Percentiles rank a stretch among this genome's conserved stretches.
These are phyloP conservation scores for Nitzschia sp. DNA, from an alignment of 108 stramenopile genomes.

Conservation along the genomic window DNA sequence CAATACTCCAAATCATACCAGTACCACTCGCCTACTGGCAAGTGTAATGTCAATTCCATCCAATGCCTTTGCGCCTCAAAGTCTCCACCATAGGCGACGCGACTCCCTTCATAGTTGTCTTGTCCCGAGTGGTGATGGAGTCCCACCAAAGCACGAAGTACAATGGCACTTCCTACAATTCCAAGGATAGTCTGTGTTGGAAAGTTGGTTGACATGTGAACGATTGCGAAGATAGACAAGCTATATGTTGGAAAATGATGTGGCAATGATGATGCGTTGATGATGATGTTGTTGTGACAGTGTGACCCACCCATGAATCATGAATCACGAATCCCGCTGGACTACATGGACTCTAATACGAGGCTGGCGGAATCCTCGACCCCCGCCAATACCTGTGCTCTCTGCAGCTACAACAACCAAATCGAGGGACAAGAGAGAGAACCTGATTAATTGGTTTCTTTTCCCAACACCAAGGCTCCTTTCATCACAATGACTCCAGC, in stretches of 20 bases:
- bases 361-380: too few species aligned
- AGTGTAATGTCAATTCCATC: slow-evolving; percentile 90
- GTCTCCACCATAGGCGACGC: slow-evolving; percentile 83
- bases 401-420: not conserved
- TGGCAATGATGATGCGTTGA: not conserved
- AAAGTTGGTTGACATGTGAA: too few species aligned
- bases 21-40: slow-evolving; percentile 90
- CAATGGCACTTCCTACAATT: slow-evolving; percentile 10
- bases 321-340: not conserved
- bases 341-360: not conserved
- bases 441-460: too few species aligned
- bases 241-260: too few species aligned
- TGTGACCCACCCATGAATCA: not conserved
- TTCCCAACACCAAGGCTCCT: too few species aligned
- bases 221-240: too few species aligned
- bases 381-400: too few species aligned
- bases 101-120: slow-evolving; percentile 72
- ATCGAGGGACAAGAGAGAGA: too few species aligned
- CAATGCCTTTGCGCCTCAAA: slow-evolving; percentile 97
- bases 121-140: slow-evolving; percentile 80
- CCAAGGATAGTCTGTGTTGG: not conserved
- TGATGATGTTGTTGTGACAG: not conserved
- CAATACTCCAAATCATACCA: slow-evolving; percentile 86
- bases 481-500: slow-evolving; percentile 39
- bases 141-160: slow-evolving; percentile 61